A percentile compares a stretch with the other conserved stretches of the same genome.
phyloP scores from a whole-genome alignment of 805 yeast genomes.

The Kluyveromyces dobzhanskii region DNA sequence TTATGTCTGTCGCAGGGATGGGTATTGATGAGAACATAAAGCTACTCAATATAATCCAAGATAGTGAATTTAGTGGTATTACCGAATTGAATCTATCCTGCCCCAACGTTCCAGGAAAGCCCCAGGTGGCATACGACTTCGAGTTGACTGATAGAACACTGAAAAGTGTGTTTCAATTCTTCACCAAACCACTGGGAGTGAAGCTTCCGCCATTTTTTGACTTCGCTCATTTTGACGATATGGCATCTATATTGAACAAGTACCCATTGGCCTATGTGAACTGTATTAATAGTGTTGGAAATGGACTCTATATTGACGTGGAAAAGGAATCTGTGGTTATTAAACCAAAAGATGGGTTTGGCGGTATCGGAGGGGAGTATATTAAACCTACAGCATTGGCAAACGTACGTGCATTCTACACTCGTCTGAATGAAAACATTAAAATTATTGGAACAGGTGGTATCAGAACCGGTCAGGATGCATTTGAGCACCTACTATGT shows the following conservation, averaged over 20 bases:
- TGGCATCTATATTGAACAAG: conserved; percentile 21
- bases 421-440: conserved; percentile 22
- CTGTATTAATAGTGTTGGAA: conserved; percentile 26
- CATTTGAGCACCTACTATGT: conserved; percentile 26
- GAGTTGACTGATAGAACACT: conserved; percentile 20
- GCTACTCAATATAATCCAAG: conserved; percentile 19
- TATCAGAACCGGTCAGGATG: conserved; percentile 24
- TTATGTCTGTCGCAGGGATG: conserved; percentile 28
- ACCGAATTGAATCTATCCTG: conserved; percentile 26
- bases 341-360: conserved; percentile 27
- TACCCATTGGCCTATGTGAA: conserved; percentile 24
- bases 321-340: conserved; percentile 25
- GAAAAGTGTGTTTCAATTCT: conserved; percentile 20
- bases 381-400: conserved; percentile 28
- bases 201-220: conserved; percentile 28
- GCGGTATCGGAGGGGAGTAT: conserved; percentile 29
- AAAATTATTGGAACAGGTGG: conserved; percentile 28
- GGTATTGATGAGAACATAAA: conserved; percentile 22
- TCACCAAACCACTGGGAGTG: conserved; percentile 25
- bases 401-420: conserved; percentile 27
- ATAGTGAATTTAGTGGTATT: conserved; percentile 20
- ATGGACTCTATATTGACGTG: conserved; percentile 24
- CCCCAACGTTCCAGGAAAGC: conserved; percentile 30
- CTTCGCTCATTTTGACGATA: conserved; percentile 26
- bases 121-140: conserved; percentile 27